Evolutionary conservation across 1,284 basidiomycete genomes (phyloP).

Genomic region (Phlebopus sp.): DNA sequence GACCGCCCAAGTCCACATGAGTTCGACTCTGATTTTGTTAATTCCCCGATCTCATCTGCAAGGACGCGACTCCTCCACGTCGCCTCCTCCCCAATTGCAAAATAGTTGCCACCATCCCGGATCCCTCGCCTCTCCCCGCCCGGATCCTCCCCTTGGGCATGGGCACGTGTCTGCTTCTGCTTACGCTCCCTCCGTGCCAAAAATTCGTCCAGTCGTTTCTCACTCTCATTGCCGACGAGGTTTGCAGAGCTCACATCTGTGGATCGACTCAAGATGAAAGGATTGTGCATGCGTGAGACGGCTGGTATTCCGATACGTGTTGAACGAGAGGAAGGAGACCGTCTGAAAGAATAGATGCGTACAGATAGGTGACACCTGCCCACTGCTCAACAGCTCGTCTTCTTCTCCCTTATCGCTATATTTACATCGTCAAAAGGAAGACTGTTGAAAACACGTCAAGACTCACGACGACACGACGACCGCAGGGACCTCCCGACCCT

Average conservation of each 20-base stretch:
- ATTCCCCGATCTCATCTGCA: slow-evolving; percentile 9
- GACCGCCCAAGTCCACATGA: slow-evolving; percentile 19
- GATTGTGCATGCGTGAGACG: slow-evolving; percentile 38
- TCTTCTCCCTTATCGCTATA: slow-evolving; percentile 46
- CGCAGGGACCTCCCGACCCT: slow-evolving; percentile 27
- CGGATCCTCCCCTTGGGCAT: slow-evolving; percentile 25
- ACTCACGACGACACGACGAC: slow-evolving; percentile 30
- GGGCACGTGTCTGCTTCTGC: not conserved
- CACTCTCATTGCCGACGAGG: slow-evolving; percentile 22
- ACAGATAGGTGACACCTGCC: slow-evolving; percentile 70
- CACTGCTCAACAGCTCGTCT: slow-evolving; percentile 67
- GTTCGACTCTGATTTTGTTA: slow-evolving; percentile 1
- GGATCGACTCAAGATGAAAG: slow-evolving; percentile 40
- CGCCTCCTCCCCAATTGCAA: slow-evolving; percentile 20
- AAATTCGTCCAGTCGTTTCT: slow-evolving; percentile 12
- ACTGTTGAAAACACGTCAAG: not conserved
- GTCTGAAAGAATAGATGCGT: slow-evolving; percentile 24
- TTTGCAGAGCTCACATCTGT: slow-evolving; percentile 44
- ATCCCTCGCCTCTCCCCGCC: too few relatives aligned
- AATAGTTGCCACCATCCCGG: slow-evolving; percentile 46
- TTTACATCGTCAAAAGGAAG: slow-evolving; percentile 11
- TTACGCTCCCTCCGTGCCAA: slow-evolving; percentile 1
- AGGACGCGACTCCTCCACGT: slow-evolving; percentile 20
- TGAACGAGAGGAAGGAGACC: slow-evolving; percentile 3
- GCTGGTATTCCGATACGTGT: slow-evolving; percentile 23